Evolutionary conservation across 306 rosid species (phyloP), one percentile per base, ranked within the genome.

Genomic region (Rosa multiflora): DNA sequence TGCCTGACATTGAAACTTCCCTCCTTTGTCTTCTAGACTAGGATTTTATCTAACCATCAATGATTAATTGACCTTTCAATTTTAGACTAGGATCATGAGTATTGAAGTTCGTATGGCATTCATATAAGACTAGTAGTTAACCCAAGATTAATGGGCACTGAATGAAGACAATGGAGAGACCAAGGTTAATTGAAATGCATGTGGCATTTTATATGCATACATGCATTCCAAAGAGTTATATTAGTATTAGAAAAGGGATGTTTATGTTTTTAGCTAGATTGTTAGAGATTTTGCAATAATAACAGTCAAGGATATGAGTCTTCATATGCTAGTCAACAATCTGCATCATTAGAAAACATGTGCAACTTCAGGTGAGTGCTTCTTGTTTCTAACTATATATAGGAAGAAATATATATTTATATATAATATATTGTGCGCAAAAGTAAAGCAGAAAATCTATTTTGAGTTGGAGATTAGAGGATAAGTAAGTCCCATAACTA

Each of bases 351-450:
- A 47, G 46, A 32, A 61, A 44, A 75, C 79, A 44, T 61, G 71
- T 75, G 71, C 78, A 74, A 23, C 44, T 11, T 58, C 48, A 32
- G 43, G 61, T 20, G 66, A 44, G 70, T 61, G 71, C 46, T 75
- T 29, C 55, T 43, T 26, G 17, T 26, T 18, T 75, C 18, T 17
- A 17, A 39, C 5, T 67, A 18, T 55, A 20, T 55, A n/a, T 58
- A 52, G 23, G 21, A 52, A 52, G 2, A 55, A 18, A 18, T 55
- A 53, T 6, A 6, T 15, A 14, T 18, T 55, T 14, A 32, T 32
- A 32, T 32, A 32, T 26, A 8, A 15, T 6, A 39, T 17, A 6
- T 21, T 12, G 12, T 56, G 63, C 3, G n/a, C 51, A 20, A 20
- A 58, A 42, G 29, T 75, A 26, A 56, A 75, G 70, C 26, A 72